A percentile compares a stretch with the other conserved stretches of the same genome.
These are phyloP conservation scores for Lycium barbarum DNA, from an alignment of 257 asterid species.

Conservation along the genomic window DNA sequence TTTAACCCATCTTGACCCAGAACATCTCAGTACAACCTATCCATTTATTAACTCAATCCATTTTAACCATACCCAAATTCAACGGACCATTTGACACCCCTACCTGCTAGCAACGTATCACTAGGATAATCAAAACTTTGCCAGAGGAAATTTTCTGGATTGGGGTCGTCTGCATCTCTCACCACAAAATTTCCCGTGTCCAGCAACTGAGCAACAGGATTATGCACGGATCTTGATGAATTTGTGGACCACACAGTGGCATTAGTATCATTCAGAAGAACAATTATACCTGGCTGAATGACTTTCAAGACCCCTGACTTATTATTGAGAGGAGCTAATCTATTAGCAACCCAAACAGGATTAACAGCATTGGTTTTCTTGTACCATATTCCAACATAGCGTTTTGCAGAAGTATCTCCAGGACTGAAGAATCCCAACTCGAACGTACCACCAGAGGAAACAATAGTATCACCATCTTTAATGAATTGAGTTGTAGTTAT, in stretches of 20 bases:
- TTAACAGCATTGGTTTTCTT: slow-evolving; percentile 35
- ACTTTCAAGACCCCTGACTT: slow-evolving; percentile 40
- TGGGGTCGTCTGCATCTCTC: slow-evolving; percentile 39
- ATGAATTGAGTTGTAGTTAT: slow-evolving; percentile 24
- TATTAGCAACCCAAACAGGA: slow-evolving; percentile 50
- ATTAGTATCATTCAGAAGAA: slow-evolving; percentile 38
- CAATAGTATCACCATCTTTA: slow-evolving; percentile 45
- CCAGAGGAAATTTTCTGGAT: slow-evolving; percentile 46
- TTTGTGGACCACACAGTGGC: slow-evolving; percentile 52
- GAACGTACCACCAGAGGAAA: slow-evolving; percentile 47
- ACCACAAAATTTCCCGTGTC: slow-evolving; percentile 60
- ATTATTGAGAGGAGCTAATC: slow-evolving; percentile 33
- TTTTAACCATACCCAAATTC: too few species aligned
- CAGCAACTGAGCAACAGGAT: slow-evolving; percentile 47
- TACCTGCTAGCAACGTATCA: slow-evolving; percentile 55
- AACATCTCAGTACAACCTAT: too few species aligned
- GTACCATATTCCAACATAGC: slow-evolving; percentile 57
- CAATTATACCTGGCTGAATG: slow-evolving; percentile 41
- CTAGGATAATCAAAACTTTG: slow-evolving; percentile 60
- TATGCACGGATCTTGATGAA: slow-evolving; percentile 29
- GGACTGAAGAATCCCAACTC: slow-evolving; percentile 58
- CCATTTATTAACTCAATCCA: too few species aligned
- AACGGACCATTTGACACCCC: too few species aligned
- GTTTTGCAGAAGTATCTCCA: slow-evolving; percentile 29
- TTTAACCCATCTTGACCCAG: too few species aligned